A percentile compares a stretch with the other conserved stretches of the same genome.
Evolutionary conservation across 2,329 filamentous ascomycete species (phyloP).

Genomic region (Clarireedia sp.): DNA sequence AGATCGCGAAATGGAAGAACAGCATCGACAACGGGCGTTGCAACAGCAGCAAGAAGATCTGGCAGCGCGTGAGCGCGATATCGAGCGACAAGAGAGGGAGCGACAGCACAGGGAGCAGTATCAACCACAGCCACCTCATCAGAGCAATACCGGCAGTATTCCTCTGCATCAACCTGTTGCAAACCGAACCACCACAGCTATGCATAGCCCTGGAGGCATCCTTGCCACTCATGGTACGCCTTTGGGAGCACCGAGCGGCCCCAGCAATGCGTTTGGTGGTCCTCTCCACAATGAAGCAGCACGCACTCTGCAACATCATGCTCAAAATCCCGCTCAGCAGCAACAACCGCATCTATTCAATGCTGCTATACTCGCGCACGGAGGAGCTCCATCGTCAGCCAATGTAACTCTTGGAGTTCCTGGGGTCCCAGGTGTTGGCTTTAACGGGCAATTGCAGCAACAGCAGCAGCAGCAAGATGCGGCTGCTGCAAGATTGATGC

Average conservation of each 20-base stretch:
- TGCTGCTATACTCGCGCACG: constrained; percentile 36
- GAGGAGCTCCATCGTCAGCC: constrained; percentile 36
- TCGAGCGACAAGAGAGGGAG: constrained; percentile 46
- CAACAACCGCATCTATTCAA: constrained; percentile 52
- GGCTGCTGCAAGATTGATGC: constrained; percentile 53
- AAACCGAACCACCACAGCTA: constrained; percentile 67
- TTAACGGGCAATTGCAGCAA: constrained; percentile 43
- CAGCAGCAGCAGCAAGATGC: constrained; percentile 35
- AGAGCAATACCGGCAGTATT: constrained; percentile 80
- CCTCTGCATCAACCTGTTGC: constrained; percentile 93
- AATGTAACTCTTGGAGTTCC: constrained; percentile 48
- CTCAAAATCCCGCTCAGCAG: constrained; percentile 33
- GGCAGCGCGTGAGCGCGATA: constrained; percentile 39
- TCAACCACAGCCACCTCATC: constrained; percentile 62
- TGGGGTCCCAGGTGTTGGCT: constrained; percentile 50
- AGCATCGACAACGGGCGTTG: constrained; percentile 46
- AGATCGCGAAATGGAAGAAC: constrained; percentile 41
- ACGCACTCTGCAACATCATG: constrained; percentile 45
- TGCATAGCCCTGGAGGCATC: constrained; percentile 86
- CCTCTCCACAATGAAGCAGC: constrained; percentile 45
- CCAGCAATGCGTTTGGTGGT: constrained; percentile 42
- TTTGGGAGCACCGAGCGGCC: constrained; percentile 29
- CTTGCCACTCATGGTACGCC: constrained; percentile 62
- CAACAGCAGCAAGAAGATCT: constrained; percentile 46
- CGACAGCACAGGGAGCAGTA: constrained; percentile 53